These are phyloP conservation scores for Pulveroboletus sp. DNA, from an alignment of 768 basidiomycete species.

Conservation along the genomic window DNA sequence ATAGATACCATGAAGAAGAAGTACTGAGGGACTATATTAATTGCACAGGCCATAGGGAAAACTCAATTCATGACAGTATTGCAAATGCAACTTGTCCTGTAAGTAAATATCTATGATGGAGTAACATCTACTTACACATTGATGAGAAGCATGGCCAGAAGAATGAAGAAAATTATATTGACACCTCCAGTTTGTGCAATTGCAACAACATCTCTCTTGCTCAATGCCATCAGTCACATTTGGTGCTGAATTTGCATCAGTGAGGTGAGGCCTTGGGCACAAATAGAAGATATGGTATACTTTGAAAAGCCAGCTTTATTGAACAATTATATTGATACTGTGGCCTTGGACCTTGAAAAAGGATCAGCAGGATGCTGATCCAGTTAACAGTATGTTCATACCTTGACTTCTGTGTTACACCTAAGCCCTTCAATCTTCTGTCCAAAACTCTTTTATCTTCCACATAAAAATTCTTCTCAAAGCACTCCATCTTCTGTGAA, in stretches of 20 bases:
- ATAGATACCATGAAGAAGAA: no score
- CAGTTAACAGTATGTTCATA: slow-evolving; percentile 26
- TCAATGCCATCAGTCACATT: slow-evolving; percentile 98
- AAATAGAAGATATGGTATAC: slow-evolving; percentile 91
- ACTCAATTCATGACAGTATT: no score
- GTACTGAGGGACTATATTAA: no score
- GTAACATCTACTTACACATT: slow-evolving; percentile 70
- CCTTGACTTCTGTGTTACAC: slow-evolving; percentile 82
- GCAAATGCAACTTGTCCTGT: slow-evolving; percentile 85
- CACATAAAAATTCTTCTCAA: slow-evolving; percentile 97
- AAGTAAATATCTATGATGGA: neutral
- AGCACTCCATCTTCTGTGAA: slow-evolving; percentile 65
- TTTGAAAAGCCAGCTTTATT: slow-evolving; percentile 96
- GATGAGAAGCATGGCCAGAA: slow-evolving; percentile 99
- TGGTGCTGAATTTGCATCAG: slow-evolving; percentile 98
- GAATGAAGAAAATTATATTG: slow-evolving; percentile 97
- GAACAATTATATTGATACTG: slow-evolving; percentile 78
- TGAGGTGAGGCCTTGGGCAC: slow-evolving; percentile 83
- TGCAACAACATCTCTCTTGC: slow-evolving; percentile 90
- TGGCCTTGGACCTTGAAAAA: slow-evolving; percentile 74
- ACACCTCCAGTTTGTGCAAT: slow-evolving; percentile 98
- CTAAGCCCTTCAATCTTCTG: slow-evolving; percentile 88
- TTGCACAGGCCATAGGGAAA: no score
- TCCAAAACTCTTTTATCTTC: slow-evolving; percentile 89
- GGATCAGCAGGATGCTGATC: neutral